Evolutionary conservation across 228 moss, liverwort and hornwort species (phyloP).

Genomic region (Sphagnum fallax): DNA sequence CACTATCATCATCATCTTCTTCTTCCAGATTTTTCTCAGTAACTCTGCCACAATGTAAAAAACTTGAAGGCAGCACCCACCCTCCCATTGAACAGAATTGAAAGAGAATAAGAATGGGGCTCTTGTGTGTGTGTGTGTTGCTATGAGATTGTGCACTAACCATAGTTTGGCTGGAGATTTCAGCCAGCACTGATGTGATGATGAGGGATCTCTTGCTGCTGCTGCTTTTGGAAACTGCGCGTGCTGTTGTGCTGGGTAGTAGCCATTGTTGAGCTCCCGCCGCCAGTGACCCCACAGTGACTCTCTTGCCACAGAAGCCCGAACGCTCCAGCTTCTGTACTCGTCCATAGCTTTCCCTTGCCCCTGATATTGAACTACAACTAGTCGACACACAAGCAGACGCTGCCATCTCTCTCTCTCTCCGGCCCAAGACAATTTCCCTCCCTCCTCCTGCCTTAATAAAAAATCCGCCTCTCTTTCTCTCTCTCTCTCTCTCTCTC

Average conservation of each 20-base stretch:
- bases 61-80: no score
- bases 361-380: conserved; percentile 33
- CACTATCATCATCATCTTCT: no score
- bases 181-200: conserved; percentile 68
- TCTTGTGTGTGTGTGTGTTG: no score
- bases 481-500: no score
- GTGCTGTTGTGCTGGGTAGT: conserved; percentile 3
- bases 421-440: no score
- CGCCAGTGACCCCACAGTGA: no score
- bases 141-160: conserved; percentile 14
- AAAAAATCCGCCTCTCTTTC: no score
- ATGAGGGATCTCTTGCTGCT: conserved; percentile 17
- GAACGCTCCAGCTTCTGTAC: neutral
- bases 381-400: conserved; percentile 30
- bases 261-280: neutral
- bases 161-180: conserved; percentile 67
- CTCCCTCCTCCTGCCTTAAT: no score
- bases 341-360: conserved; percentile 23
- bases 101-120: neutral
- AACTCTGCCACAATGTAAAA: no score
- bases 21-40: no score
- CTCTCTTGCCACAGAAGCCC: no score
- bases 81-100: no score
- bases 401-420: conserved; percentile 20
- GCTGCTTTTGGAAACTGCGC: neutral